Evolutionary conservation across 129 eudicot species (phyloP), one percentile per base, ranked within the genome.

Genomic region (Apium graveolens): DNA sequence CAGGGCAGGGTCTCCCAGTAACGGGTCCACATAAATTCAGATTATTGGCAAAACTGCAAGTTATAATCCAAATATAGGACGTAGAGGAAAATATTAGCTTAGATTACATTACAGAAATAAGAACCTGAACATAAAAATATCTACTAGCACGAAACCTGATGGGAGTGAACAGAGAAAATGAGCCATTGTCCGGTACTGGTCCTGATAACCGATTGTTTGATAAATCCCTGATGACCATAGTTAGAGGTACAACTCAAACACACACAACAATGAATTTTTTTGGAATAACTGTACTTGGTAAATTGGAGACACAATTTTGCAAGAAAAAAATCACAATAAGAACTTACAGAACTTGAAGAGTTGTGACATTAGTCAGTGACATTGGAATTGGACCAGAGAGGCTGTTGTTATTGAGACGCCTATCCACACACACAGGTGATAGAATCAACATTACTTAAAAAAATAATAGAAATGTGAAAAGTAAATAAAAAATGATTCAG

Each of bases 401-500:
- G 83, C 93, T 93, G 79, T 93, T 93, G 79, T 93, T 93, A 86
- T 93, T 93, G 34, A 93, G 92, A 84, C 98, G 91, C 37, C 98
- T 93, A 82, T 76, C 84, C 92, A 63, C 88, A 87, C 84, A 83
- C 44, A 81, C 29, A 74, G 48, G 48, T 37, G 31, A 7, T 4
- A 24, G 26, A 18, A 35, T 35, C 39, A 66, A 73, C 65, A 46
- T 74, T 18, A 65, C 70, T 26, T 65, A 35, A 35, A 14, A 21
- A 55, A 51, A 18, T 1, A 53, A 20, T 20, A 49, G 7, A 16
- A 16, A 53, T 53, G 62, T 44, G 48, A 53, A 53, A 49, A 53
- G 26, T 6, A 20, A 20, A 53, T 6, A 53, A 53, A 53, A 53
- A 21, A 49, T 18, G 57, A 49, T 49, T 5, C 17, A 49, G 24